Base-by-base conservation (phyloP, 768 basidiomycete species). In the Leccinum imitatum region DNA sequence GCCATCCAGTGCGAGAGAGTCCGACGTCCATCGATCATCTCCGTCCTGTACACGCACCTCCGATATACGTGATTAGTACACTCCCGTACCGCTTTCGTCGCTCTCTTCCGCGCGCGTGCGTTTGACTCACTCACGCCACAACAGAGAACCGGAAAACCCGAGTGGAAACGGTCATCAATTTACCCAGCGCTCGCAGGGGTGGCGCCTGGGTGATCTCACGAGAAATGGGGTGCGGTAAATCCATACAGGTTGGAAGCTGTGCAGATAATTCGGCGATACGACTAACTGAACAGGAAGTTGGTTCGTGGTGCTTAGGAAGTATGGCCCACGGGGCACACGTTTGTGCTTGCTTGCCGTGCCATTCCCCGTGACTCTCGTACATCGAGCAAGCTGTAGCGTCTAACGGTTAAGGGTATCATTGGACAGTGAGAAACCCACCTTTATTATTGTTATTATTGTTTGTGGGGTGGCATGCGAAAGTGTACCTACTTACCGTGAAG, bases 251-350 rank as follows among this genome's bases (percentile, higher is more conserved):
- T 46, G 21, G 59, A 50, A 61, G 37, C 19, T 46, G 58, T 56
- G 67, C 50, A 21, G 59, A 58, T 64, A 71, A 31, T 9, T 57
- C 67, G 69, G 69, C 53, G 61, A 65, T 74, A 67, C 7, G 25
- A 57, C 30, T 30, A 57, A 21, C 56, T 30, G 55, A 55, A 62
- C 3, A 27, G 58, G 61, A 54, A 63, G 48, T 17, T 39, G 6
- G 39, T 41, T 41, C 39, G 39, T 41, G 39, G 47, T 53, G 19
- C 17, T 56, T 33, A 8, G 53, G 53, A 31, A 31, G 51, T 50
- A 48, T 54, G 39, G 62, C 25, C 19, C 56, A 56, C 53, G 59
- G 59, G 33, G 35, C 59, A 35, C 60, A 64, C 50, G 58, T 56
- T 59, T n/a, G 50, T 52, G n/a, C 17, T 41, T 31, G 27, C 39